phyloP scores from a whole-genome alignment of 768 basidiomycete genomes.

The Podaxis pistillaris region DNA sequence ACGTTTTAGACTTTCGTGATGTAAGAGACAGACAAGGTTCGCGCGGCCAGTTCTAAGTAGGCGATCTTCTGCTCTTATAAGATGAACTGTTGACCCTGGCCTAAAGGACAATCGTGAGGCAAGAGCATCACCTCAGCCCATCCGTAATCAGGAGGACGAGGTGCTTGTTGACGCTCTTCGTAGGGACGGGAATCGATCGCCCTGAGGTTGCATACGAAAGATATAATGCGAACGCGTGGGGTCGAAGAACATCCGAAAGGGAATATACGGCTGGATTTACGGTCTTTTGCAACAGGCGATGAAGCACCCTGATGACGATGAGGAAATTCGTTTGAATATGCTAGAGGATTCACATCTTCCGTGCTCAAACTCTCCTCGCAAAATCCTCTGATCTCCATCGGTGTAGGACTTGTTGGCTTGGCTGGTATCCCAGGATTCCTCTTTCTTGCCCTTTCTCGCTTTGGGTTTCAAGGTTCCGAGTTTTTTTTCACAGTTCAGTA shows the following conservation, averaged over 20 bases:
- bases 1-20: neutral
- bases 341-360: constrained; percentile 34
- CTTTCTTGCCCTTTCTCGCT: constrained; percentile 29
- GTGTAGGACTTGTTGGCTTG: constrained; percentile 39
- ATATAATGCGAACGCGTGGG: constrained; percentile 19
- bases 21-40: constrained; percentile 12
- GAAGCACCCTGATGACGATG: constrained; percentile 20
- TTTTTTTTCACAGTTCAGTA: constrained; percentile 34
- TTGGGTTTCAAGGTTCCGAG: constrained; percentile 38
- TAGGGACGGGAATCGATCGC: constrained; percentile 22
- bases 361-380: constrained; percentile 46
- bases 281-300: constrained; percentile 20
- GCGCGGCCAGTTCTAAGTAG: constrained; percentile 18
- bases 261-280: constrained; percentile 22
- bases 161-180: constrained; percentile 21
- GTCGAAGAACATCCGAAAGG: constrained; percentile 23
- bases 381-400: constrained; percentile 19
- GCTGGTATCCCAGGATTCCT: constrained; percentile 34
- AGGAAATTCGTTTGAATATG: neutral
- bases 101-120: constrained; percentile 1
- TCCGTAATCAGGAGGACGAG: constrained; percentile 29
- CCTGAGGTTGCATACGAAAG: constrained; percentile 29
- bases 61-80: constrained; percentile 20
- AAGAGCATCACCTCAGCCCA: constrained; percentile 35
- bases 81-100: constrained; percentile 23